Evolutionary conservation across 2,329 filamentous ascomycete species (phyloP).

Genomic region (Ophiostoma fasciatum): DNA sequence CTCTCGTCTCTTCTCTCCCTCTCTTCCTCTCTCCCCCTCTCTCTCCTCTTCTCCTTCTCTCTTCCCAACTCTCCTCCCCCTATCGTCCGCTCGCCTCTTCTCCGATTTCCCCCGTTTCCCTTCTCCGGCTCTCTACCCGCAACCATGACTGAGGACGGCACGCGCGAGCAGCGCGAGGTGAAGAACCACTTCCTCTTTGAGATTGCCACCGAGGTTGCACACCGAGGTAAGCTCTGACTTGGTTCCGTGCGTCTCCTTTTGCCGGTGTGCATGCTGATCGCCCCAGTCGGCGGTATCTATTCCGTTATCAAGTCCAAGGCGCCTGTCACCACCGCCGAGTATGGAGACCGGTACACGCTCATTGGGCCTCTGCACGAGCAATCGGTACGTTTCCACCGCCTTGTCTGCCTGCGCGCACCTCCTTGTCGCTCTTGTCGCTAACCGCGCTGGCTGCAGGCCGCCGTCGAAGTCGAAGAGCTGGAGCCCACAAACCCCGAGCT

Average conservation of each 20-base stretch:
- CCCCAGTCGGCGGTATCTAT: constrained; percentile 94
- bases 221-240: constrained; percentile 54
- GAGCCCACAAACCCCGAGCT: constrained; percentile 71
- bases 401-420: no score
- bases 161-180: constrained; percentile 52
- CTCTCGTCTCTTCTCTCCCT: neutral
- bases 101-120: neutral
- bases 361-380: constrained; percentile 87
- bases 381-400: constrained; percentile 63
- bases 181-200: constrained; percentile 95
- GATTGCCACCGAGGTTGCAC: constrained; percentile 91
- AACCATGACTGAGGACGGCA: constrained; percentile 23
- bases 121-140: constrained; percentile 1
- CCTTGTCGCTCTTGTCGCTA: neutral
- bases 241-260: constrained; percentile 12
- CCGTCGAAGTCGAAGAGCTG: constrained; percentile 93
- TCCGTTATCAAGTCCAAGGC: constrained; percentile 98
- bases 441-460: constrained; percentile 43
- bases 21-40: constrained; percentile 8
- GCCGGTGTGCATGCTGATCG: neutral
- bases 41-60: constrained; percentile 4
- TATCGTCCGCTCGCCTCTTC: no score
- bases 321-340: constrained; percentile 92
- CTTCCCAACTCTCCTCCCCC: neutral
- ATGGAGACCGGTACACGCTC: constrained; percentile 92